Evolutionary conservation across 192 early-diverging fungal species (phyloP).

Genomic region (Chytriomyces confervae): DNA sequence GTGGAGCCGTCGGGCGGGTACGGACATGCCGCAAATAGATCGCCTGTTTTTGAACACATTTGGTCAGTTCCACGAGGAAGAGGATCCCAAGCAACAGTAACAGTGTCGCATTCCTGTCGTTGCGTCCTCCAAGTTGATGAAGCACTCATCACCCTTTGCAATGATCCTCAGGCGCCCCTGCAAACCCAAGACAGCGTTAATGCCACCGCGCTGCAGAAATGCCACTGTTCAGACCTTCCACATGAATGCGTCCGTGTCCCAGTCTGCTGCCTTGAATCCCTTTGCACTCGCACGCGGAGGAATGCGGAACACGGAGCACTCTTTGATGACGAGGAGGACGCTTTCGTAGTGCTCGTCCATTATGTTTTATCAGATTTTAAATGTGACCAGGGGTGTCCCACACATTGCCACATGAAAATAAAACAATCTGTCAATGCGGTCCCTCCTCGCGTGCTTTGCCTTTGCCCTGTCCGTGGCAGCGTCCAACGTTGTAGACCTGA

Average conservation of each 20-base stretch:
- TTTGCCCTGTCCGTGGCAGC: background rate
- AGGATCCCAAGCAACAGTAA: too few relatives aligned
- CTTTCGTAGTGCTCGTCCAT: constrained; percentile 70
- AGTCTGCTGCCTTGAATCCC: constrained; percentile 78
- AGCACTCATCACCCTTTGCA: constrained; percentile 66
- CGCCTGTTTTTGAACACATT: constrained; percentile 47
- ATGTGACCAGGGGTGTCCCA: too few relatives aligned
- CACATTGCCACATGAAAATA: background rate
- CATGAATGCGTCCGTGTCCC: constrained; percentile 77
- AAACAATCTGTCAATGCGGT: background rate
- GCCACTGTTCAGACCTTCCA: constrained; percentile 56
- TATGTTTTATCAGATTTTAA: background rate
- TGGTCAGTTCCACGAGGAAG: background rate
- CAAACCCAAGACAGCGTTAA: too few relatives aligned
- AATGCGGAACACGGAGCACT: constrained; percentile 75
- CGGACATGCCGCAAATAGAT: constrained; percentile 80
- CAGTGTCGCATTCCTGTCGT: constrained; percentile 8
- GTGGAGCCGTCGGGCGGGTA: constrained; percentile 71
- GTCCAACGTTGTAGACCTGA: constrained; percentile 60
- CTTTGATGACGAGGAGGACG: constrained; percentile 78
- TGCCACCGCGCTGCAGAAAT: too few relatives aligned
- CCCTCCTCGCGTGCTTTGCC: background rate
- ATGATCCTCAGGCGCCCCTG: constrained; percentile 75
- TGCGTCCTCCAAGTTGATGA: constrained; percentile 71
- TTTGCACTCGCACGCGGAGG: constrained; percentile 71